Percentiles rank a stretch among this genome's conserved stretches.
Evolutionary conservation across 2,329 filamentous ascomycete species (phyloP).

Genomic region (Colletotrichum camelliae): DNA sequence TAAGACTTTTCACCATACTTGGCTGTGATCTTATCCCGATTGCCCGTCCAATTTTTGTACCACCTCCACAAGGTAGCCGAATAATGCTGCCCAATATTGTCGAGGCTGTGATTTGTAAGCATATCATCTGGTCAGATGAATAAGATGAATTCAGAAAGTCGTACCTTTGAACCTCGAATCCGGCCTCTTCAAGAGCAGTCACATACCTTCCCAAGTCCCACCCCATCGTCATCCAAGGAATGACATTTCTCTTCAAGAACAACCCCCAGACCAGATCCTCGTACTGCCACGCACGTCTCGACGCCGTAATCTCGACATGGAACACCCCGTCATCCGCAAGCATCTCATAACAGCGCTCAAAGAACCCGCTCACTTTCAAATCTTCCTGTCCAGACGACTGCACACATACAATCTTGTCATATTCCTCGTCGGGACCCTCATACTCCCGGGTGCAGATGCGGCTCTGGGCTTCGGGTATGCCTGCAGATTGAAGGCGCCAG

Average conservation of each 20-base stretch:
- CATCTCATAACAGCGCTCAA: constrained; percentile 76
- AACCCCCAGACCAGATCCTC: constrained; percentile 97
- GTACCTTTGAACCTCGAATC: constrained; percentile 68
- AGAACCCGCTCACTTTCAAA: constrained; percentile 68
- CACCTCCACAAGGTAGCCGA: constrained; percentile 88
- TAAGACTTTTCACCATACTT: constrained; percentile 82
- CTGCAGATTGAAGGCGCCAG: constrained; percentile 74
- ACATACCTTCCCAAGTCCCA: constrained; percentile 90
- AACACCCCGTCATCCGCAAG: constrained; percentile 95
- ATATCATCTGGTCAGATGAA: rapidly evolving
- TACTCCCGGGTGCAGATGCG: constrained; percentile 89
- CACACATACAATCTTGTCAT: constrained; percentile 81
- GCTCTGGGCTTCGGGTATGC: constrained; percentile 79
- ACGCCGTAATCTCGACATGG: constrained; percentile 92
- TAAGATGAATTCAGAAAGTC: not conserved
- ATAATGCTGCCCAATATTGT: constrained; percentile 89
- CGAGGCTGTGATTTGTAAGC: constrained; percentile 55
- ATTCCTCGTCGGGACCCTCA: constrained; percentile 35
- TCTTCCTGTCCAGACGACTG: constrained; percentile 99
- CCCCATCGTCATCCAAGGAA: constrained; percentile 94
- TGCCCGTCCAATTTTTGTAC: constrained; percentile 92
- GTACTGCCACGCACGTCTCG: constrained; percentile 95
- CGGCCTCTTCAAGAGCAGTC: constrained; percentile 81
- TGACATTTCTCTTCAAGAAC: constrained; percentile 99
- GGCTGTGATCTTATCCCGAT: constrained; percentile 82